phyloP scores from a whole-genome alignment of 495 filamentous ascomycete genomes.

The Emericellopsis terricola region DNA sequence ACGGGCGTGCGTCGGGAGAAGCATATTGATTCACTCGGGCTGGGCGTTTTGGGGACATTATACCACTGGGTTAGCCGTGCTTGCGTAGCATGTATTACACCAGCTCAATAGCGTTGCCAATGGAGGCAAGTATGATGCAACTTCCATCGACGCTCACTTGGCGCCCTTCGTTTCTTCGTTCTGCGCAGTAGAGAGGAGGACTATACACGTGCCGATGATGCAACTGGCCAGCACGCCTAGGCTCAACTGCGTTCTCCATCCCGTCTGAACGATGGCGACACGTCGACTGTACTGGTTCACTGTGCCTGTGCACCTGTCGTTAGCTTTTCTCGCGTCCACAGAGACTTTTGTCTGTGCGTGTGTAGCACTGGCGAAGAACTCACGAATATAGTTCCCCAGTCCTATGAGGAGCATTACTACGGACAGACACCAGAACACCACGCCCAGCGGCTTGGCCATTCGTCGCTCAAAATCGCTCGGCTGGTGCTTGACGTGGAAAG shows the following conservation, averaged over 20 bases:
- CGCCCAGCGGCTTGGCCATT: constrained; percentile 68
- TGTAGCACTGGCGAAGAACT: too few species aligned
- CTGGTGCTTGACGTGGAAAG: constrained; percentile 69
- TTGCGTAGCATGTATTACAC: too few species aligned
- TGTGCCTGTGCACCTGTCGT: too few species aligned
- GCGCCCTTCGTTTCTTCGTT: too few species aligned
- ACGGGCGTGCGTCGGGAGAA: not conserved
- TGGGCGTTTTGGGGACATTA: too few species aligned
- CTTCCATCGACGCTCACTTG: too few species aligned
- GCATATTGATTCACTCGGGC: too few species aligned
- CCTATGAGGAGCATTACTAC: constrained; percentile 59
- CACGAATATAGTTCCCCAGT: constrained; percentile 65
- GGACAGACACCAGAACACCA: constrained; percentile 74
- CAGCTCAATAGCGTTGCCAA: too few species aligned
- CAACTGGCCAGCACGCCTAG: constrained; percentile 58
- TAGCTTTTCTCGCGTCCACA: too few species aligned
- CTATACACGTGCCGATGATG: constrained; percentile 61
- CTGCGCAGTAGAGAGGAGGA: constrained; percentile 18
- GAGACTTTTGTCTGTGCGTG: too few species aligned
- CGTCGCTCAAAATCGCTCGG: constrained; percentile 51
- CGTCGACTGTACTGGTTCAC: constrained; percentile 68
- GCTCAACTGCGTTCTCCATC: constrained; percentile 69
- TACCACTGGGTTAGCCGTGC: too few species aligned
- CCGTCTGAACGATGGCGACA: constrained; percentile 74
- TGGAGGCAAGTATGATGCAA: constrained; percentile 1